Conservation (phyloP, 345 rosid species). For the Heritiera littoralis region DNA sequence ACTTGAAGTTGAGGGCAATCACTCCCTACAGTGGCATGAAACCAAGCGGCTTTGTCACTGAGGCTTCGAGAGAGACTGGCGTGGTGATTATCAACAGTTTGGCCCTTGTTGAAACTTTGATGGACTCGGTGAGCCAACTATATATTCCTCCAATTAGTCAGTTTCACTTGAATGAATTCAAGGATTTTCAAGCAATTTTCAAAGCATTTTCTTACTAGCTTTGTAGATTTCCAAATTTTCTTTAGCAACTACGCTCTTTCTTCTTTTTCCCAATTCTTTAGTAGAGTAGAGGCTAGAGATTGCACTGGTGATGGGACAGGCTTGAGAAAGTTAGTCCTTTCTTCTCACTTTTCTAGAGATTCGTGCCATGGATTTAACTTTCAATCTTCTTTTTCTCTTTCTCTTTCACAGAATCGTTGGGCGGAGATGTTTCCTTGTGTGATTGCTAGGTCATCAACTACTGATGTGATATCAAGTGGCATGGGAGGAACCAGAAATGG, state of each 20-base stretch:
- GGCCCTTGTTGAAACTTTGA: constrained; percentile 87
- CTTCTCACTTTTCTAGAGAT: background rate
- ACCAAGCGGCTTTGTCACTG: constrained; percentile 69
- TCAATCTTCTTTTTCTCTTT: constrained; percentile 7
- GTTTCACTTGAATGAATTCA: background rate
- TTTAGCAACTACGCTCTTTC: background rate
- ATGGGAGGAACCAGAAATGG: constrained; percentile 94
- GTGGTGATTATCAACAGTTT: constrained; percentile 83
- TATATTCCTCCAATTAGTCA: constrained; percentile 12
- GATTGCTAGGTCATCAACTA: constrained; percentile 76
- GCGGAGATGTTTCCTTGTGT: constrained; percentile 95
- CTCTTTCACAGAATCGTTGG: constrained; percentile 68
- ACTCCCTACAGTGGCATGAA: constrained; percentile 68
- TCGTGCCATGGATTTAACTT: background rate
- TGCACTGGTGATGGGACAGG: background rate
- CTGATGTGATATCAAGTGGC: constrained; percentile 76
- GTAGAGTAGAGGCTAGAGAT: background rate
- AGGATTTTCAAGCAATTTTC: background rate
- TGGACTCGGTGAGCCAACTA: constrained; percentile 77
- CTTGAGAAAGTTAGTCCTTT: background rate
- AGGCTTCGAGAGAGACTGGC: constrained; percentile 86
- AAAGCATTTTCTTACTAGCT: background rate
- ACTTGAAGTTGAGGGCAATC: constrained; percentile 52
- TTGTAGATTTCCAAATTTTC: background rate
- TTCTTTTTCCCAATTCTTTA: background rate